Conservation (phyloP, 2,329 filamentous ascomycete species). For the Aspergillus glaucus region DNA sequence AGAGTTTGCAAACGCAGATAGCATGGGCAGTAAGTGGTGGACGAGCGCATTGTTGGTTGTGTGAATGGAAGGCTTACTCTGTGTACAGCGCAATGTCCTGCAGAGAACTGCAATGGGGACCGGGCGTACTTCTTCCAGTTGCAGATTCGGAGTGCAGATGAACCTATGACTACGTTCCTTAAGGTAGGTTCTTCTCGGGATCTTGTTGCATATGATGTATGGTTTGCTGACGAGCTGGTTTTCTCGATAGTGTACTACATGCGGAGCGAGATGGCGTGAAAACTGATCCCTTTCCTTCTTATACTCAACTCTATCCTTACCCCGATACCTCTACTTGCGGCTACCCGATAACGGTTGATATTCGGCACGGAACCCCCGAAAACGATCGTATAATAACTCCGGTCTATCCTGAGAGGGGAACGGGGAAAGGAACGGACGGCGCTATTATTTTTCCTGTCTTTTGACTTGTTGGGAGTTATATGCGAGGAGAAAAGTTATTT, state of each 20-base stretch:
- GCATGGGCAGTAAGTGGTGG: constrained; percentile 53
- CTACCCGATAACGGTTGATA: too few relatives aligned
- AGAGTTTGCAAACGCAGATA: constrained; percentile 87
- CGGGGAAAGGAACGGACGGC: not conserved
- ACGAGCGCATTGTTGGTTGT: not conserved
- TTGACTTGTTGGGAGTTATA: not conserved
- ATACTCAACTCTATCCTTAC: too few relatives aligned
- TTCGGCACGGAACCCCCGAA: too few relatives aligned
- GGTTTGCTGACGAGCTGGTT: constrained; percentile 14
- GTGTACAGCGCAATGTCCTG: constrained; percentile 67
- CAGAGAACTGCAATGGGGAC: constrained; percentile 70
- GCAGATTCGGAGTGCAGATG: constrained; percentile 95
- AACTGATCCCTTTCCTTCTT: constrained; percentile 30
- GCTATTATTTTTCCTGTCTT: not conserved
- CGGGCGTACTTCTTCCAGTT: constrained; percentile 94
- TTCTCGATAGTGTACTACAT: constrained; percentile 38
- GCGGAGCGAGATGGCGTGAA: constrained; percentile 44
- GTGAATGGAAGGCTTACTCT: constrained; percentile 7
- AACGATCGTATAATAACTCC: not conserved
- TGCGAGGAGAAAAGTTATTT: too few relatives aligned
- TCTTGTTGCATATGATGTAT: constrained; percentile 10
- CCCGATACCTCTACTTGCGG: too few relatives aligned
- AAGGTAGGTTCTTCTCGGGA: constrained; percentile 51
- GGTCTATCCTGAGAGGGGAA: not conserved
- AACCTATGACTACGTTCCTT: constrained; percentile 96